Evolutionary conservation across 139 green algal genomes (phyloP), one percentile per base, ranked within the genome.

Genomic region (Bryopsis sp.): DNA sequence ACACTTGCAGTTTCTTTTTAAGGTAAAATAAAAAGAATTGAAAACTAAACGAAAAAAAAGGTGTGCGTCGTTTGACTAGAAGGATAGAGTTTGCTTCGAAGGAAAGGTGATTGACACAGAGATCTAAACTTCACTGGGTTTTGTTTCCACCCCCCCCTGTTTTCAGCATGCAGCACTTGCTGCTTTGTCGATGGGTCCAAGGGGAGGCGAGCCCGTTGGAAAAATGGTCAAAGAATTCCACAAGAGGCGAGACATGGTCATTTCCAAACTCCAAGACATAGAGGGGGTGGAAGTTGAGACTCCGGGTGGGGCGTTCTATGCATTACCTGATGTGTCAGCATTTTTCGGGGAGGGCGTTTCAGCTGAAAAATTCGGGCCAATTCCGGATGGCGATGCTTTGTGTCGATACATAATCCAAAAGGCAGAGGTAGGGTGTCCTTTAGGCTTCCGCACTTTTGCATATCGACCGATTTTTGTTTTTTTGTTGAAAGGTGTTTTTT

Each of bases 271-370:
- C 3, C 15, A 38, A 37, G 48, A 57, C 26, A 96, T 97, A 37
- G 67, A 74, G 1, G 89, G 89, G 22, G 77, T 97, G 0, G 80
- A 78, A 15, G 58, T 74, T 59, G 69, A 79, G 38, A 37, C 64
- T 6, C 82, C 79, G 0, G 38, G 85, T 57, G 94, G 94, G 2
- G 94, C 94, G 2, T 99, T 99, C 70, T 99, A 99, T 69, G 87
- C 90, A 48, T 83, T 99, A 36, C 92, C 91, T 6, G 88, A 95
- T 61, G 82, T 96, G 71, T 80, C 73, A 2, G 78, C 79, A 1
- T 90, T 95, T 67, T 88, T 92, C 48, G 88, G 88, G 0, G 38
- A 39, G 37, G 3, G 59, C 19, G 29, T 31, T 54, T 11, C 3
- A 33, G 85, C 74, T 2, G 48, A 83, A 7, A 86, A 79, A 33